Evolutionary conservation across 192 early-diverging fungal species (phyloP), one percentile per base, ranked within the genome.

Genomic region (Entomortierella lignicola): DNA sequence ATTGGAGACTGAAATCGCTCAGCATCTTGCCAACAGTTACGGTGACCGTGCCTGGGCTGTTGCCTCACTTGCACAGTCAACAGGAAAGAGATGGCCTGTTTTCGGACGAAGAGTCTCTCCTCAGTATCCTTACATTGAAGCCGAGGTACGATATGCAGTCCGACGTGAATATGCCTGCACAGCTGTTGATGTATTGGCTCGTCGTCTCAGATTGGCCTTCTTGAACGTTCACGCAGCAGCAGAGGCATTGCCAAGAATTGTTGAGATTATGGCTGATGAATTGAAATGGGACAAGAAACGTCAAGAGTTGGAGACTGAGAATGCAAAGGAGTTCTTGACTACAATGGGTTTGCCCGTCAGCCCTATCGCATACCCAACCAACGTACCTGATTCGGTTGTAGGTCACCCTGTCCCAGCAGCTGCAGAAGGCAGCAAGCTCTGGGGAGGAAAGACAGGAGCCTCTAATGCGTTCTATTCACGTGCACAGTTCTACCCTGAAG

Each of bases 21-120:
- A 93, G 80, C 96, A 97, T 83, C 81, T 99, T 56, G 85, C 92
- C 37, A 91, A 92, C 77, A 92, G 92, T 83, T 99, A 99, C 79
- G 97, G 97, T 60, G 94, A 95, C 80, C 92, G 95, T 60, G 94
- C 95, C 17, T 98, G 95, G 94, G 91, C 86, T n/a, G 96, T 99
- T 39, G 95, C 94, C 8, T 85, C 92, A 7, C 82, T 98, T 63
- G 93, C 94, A 39, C 85, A 92, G 26, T 86, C 89, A 62, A 91
- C 91, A 10, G 89, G 90, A 57, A 72, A 73, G 58, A 83, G 92
- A 47, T 95, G 92, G 91, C 92, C 94, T 25, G 85, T 94, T 37
- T 92, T 92, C 81, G 96, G 95, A 50, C 85, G 90, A 60, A 87
- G 91, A 52, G 81, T 99, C 31, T 87, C 90, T 27, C 87, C 88